A percentile compares a stretch with the other conserved stretches of the same genome.
Conservation (phyloP, 805 yeast species). For the Ogataea naganishii region DNA sequence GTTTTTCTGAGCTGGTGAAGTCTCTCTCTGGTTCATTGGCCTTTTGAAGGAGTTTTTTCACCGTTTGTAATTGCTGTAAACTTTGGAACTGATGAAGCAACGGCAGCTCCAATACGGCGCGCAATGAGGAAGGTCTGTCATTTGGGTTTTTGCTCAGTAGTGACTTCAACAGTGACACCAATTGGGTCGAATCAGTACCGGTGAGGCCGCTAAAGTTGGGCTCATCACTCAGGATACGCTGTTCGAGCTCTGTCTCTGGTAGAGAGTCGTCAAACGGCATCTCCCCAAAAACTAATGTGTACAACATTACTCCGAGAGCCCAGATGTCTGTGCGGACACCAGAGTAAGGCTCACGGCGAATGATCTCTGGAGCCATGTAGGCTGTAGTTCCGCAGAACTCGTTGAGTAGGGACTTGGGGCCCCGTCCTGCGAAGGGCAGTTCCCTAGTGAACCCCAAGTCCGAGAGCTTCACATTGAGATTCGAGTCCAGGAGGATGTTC, state of each 20-base stretch:
- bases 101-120: constrained; percentile 42
- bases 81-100: constrained; percentile 40
- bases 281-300: constrained; percentile 73
- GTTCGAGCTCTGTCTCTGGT: constrained; percentile 48
- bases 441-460: constrained; percentile 95
- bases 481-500: constrained; percentile 55
- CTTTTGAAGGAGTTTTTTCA: constrained; percentile 27
- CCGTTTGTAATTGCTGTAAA: constrained; percentile 27
- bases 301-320: constrained; percentile 86
- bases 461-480: constrained; percentile 61
- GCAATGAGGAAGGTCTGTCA: constrained; percentile 45
- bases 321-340: constrained; percentile 84
- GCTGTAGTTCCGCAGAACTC: constrained; percentile 93
- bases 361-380: constrained; percentile 94
- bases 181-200: constrained; percentile 31
- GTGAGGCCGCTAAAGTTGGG: constrained; percentile 42
- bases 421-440: constrained; percentile 24
- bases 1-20: constrained; percentile 48
- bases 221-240: constrained; percentile 52
- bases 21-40: constrained; percentile 15
- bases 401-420: constrained; percentile 37
- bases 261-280: constrained; percentile 86
- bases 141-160: constrained; percentile 62
- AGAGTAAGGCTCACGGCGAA: constrained; percentile 57
- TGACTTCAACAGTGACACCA: constrained; percentile 40